Base-by-base conservation (phyloP, 768 basidiomycete genomes). In the Guyanaporus albipodus region DNA sequence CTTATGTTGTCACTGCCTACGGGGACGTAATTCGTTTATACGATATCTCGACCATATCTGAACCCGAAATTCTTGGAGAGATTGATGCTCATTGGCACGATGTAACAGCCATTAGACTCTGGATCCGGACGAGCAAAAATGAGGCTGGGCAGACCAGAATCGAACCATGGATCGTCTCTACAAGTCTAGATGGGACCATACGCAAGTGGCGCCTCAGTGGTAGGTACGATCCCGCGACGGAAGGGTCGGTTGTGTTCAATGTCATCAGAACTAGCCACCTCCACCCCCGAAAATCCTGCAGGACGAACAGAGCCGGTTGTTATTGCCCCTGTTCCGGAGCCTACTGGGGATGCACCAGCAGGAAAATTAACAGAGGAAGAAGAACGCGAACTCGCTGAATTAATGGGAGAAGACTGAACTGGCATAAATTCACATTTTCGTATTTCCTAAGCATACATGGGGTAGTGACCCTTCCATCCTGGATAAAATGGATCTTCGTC, bases 21-120 rank as follows among this genome's bases (percentile, higher is more conserved):
- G 95, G 90, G 37, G 95, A 97, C 62, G 67, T 82, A 34, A 79
- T 99, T 44, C 77, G 87, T 24, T 70, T 87, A 19, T 97, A 82
- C 57, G 90, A 96, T 61, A 68, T 92, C 27, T 85, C 87, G 2
- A 70, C 75, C 2, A 70, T 75, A 19, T 75, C 82, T 21, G 82
- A 83, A 54, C 83, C 83, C 2, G 86, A 87, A 48, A 66, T 89
- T 23, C 63, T 92, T n/a, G 71, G 75, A 22, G 80, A 82, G 56
- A 68, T 89, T 10, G 89, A 96, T 55, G 93, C 80, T 6, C 95
- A 97, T 60, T 91, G 85, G 80, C 91, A 91, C 55, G 91, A 96
- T 56, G 83, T 97, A 14, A 87, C 80, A 4, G 80, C 77, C 5
- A 67, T 98, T 42, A 75, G 76, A 23, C 68, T 85, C 10, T 96